Evolutionary conservation across 2,329 filamentous ascomycete species (phyloP).

Genomic region (Alternaria gaisen): DNA sequence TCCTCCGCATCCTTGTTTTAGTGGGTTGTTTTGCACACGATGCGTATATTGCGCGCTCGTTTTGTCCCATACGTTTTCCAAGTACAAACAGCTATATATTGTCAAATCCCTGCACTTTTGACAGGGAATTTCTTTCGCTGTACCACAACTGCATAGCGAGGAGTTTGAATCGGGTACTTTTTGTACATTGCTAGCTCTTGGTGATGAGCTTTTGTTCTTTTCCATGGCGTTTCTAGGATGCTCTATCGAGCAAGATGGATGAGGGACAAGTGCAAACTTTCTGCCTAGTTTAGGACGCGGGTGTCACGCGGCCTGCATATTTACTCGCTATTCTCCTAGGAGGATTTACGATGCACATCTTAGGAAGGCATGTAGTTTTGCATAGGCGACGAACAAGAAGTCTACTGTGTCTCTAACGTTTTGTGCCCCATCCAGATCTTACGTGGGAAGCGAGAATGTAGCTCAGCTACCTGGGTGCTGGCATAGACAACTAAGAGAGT

Average conservation of each 20-base stretch:
- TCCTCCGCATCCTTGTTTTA: constrained; percentile 3
- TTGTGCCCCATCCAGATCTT: background rate
- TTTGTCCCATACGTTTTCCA: constrained; percentile 4
- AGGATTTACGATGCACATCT: background rate
- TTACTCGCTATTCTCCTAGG: background rate
- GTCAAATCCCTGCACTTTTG: constrained; percentile 9
- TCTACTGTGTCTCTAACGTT: background rate
- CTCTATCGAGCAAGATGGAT: background rate
- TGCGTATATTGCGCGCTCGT: constrained; percentile 10
- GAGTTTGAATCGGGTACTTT: constrained; percentile 32
- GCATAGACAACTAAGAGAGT: background rate
- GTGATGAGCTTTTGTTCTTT: constrained; percentile 20
- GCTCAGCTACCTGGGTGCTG: background rate
- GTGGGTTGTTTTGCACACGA: constrained; percentile 11
- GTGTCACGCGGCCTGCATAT: background rate
- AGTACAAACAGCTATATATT: background rate
- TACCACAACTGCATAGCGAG: constrained; percentile 47
- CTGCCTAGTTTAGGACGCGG: background rate
- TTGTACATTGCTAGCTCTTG: constrained; percentile 33
- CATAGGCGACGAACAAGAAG: background rate
- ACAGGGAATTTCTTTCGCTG: constrained; percentile 14
- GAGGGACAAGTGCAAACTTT: background rate
- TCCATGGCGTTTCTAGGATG: constrained; percentile 8
- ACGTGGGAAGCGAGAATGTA: background rate
- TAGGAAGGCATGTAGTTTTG: constrained; percentile 2